A percentile compares a stretch with the other conserved stretches of the same genome.
phyloP scores from a whole-genome alignment of 1,284 basidiomycete species.

The Ganoderma lingzhi region DNA sequence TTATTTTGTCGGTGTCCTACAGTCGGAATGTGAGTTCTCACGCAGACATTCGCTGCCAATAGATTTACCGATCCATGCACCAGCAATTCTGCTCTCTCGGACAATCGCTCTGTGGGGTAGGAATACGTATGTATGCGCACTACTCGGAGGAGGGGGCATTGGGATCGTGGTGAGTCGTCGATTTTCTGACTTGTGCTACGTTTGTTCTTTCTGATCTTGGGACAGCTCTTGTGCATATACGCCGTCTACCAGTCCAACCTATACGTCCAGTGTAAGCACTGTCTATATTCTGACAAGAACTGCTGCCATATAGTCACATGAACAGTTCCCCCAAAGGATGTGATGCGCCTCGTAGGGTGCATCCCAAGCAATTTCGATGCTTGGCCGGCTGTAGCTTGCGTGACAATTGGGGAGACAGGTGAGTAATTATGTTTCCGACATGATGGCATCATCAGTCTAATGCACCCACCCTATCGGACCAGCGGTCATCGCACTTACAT shows the following conservation, averaged over 20 bases:
- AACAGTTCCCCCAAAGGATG: background rate
- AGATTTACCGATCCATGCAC: background rate
- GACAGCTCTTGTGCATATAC: slow-evolving; percentile 1
- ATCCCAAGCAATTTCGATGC: background rate
- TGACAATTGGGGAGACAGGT: slow-evolving; percentile 1
- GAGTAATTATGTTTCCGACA: background rate
- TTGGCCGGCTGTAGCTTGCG: background rate
- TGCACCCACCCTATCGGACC: background rate
- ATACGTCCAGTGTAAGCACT: background rate
- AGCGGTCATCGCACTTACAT: background rate
- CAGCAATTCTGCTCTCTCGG: slow-evolving; percentile 1
- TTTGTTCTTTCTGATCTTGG: background rate
- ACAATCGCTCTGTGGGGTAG: slow-evolving; percentile 3
- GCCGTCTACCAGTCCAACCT: slow-evolving; percentile 1
- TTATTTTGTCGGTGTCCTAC: background rate
- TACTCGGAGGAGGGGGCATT: background rate
- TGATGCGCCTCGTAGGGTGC: background rate
- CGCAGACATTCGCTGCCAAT: background rate
- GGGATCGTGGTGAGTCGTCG: background rate
- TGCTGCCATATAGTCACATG: background rate
- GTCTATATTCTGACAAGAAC: background rate
- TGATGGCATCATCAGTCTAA: background rate
- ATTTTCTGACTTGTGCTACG: no score
- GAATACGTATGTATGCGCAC: background rate
- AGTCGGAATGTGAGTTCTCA: slow-evolving; percentile 2